Conservation (phyloP, 208 protist species). For the Strigomonas culicis region DNA sequence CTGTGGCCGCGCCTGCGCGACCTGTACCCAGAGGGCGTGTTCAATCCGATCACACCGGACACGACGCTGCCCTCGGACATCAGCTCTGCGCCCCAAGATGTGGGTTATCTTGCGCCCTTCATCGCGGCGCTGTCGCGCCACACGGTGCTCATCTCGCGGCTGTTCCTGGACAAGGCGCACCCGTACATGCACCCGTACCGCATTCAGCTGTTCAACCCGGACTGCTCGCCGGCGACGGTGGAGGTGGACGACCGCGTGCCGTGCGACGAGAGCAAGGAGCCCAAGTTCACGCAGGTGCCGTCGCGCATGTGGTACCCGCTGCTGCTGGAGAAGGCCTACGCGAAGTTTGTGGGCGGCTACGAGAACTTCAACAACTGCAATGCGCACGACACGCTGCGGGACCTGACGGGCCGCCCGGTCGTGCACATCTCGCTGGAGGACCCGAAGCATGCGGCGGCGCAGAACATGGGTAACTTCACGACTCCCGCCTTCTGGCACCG, state of each 20-base stretch:
- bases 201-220: slow-evolving; percentile 78
- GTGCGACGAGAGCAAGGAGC: slow-evolving; percentile 32
- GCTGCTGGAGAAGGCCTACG: slow-evolving; percentile 90
- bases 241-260: slow-evolving; percentile 85
- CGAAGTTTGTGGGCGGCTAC: slow-evolving; percentile 90
- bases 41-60: slow-evolving; percentile 32
- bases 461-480: slow-evolving; percentile 56
- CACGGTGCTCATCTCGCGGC: slow-evolving; percentile 57
- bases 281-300: slow-evolving; percentile 60
- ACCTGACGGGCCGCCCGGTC: slow-evolving; percentile 87
- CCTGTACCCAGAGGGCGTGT: slow-evolving; percentile 62
- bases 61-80: slow-evolving; percentile 25
- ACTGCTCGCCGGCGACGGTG: slow-evolving; percentile 74
- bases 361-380: slow-evolving; percentile 74
- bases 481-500: slow-evolving; percentile 64
- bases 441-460: slow-evolving; percentile 56
- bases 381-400: slow-evolving; percentile 77
- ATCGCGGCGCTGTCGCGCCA: slow-evolving; percentile 60
- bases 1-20: slow-evolving; percentile 80
- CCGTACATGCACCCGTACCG: slow-evolving; percentile 68
- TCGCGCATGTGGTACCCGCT: slow-evolving; percentile 66
- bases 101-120: slow-evolving; percentile 77
- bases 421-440: slow-evolving; percentile 69
- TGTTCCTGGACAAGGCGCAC: slow-evolving; percentile 53
- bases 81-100: slow-evolving; percentile 36